A percentile compares a stretch with the other conserved stretches of the same genome.
phyloP scores from a whole-genome alignment of 2,329 filamentous ascomycete genomes.

The Talaromyces sp. region DNA sequence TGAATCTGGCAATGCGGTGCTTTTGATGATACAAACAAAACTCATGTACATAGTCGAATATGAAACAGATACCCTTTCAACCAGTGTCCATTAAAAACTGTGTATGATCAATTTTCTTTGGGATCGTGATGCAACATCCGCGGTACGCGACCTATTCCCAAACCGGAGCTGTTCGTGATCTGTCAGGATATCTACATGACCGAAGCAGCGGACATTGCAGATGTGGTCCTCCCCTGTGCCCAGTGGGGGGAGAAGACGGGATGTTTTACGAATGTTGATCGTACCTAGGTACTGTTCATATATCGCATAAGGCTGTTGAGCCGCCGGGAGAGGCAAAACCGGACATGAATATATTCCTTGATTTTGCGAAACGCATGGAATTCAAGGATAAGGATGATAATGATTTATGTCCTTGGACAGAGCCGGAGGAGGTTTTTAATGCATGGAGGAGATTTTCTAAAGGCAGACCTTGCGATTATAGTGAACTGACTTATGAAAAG shows the following conservation, averaged over 20 bases:
- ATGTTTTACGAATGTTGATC: conserved; percentile 37
- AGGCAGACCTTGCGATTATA: conserved; percentile 35
- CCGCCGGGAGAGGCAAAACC: conserved; percentile 34
- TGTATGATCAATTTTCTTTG: too few species aligned
- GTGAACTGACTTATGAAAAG: conserved; percentile 30
- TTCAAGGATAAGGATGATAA: conserved; percentile 33
- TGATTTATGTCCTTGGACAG: conserved; percentile 26
- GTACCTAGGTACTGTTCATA: conserved; percentile 36
- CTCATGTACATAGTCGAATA: conserved; percentile 3
- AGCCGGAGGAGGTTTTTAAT: conserved; percentile 32
- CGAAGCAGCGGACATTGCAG: conserved; percentile 34
- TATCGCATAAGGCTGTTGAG: conserved; percentile 35
- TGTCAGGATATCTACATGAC: conserved; percentile 36
- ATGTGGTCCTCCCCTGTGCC: conserved; percentile 35
- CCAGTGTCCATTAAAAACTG: too few species aligned
- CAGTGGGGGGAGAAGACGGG: conserved; percentile 39
- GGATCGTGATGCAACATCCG: too few species aligned
- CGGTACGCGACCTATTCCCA: conserved; percentile 27
- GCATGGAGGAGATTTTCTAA: conserved; percentile 33
- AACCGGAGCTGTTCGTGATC: conserved; percentile 32
- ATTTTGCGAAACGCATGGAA: conserved; percentile 31
- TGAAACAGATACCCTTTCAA: conserved; percentile 5
- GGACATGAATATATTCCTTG: conserved; percentile 35
- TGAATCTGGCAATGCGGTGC: background rate
- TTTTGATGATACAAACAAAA: background rate